Evolutionary conservation across 306 rosid species (phyloP).

Genomic region (Cucurbita maxima): DNA sequence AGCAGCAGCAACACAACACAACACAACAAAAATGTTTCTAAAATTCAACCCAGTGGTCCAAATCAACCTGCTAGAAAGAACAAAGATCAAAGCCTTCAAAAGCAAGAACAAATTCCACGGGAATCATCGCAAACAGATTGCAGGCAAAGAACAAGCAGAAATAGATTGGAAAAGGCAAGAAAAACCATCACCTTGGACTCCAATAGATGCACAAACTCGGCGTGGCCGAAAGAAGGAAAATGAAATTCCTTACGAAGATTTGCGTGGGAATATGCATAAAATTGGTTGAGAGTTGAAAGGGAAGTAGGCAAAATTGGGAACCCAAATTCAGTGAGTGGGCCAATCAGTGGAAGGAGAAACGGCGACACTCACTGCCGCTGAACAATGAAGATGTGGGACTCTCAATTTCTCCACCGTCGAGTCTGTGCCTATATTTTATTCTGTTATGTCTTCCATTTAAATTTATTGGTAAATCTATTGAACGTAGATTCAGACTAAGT

Average conservation of each 20-base stretch:
- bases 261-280: background rate
- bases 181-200: background rate
- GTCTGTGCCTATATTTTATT: no score
- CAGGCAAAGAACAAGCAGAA: background rate
- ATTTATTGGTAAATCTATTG: no score
- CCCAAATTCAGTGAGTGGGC: no score
- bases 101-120: background rate
- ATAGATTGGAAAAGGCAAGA: background rate
- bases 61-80: background rate
- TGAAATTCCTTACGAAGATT: background rate
- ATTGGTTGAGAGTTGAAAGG: background rate
- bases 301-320: no score
- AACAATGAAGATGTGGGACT: no score
- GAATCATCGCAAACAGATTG: background rate
- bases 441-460: no score
- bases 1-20: background rate
- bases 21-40: background rate
- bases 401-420: no score
- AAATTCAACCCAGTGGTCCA: background rate
- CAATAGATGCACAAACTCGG: background rate
- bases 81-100: background rate
- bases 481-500: no score
- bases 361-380: background rate
- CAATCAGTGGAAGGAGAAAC: background rate
- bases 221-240: background rate